Conservation (phyloP, 257 asterid species). For the Paulownia fortunei region DNA sequence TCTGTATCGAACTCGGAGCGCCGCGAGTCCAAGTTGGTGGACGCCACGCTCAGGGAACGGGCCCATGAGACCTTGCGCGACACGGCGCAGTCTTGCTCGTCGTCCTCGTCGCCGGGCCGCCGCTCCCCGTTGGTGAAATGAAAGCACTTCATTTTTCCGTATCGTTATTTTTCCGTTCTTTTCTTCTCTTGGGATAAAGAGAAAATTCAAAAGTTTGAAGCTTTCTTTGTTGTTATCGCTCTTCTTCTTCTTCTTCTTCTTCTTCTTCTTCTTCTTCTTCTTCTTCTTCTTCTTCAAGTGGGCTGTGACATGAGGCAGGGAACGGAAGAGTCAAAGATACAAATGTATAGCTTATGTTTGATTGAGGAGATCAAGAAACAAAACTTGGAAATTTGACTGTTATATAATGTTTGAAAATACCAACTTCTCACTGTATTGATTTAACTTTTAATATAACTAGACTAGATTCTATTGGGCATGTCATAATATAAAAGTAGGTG, state of each 20-base stretch:
- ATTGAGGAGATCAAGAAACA: slow-evolving; percentile 33
- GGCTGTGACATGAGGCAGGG: slow-evolving; percentile 24
- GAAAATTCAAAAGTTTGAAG: neutral
- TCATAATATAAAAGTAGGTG: slow-evolving; percentile 15
- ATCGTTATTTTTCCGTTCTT: neutral
- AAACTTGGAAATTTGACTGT: slow-evolving; percentile 36
- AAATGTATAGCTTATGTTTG: neutral
- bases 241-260: neutral
- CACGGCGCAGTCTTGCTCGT: slow-evolving; percentile 42
- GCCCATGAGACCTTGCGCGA: slow-evolving; percentile 79
- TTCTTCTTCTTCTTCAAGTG: neutral
- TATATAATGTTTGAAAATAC: neutral
- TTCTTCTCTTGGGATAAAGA: neutral
- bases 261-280: no score
- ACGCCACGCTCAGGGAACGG: slow-evolving; percentile 86
- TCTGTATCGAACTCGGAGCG: slow-evolving; percentile 81
- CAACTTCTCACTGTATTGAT: neutral
- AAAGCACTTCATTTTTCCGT: slow-evolving; percentile 72
- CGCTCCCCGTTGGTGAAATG: slow-evolving; percentile 67
- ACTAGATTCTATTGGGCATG: neutral
- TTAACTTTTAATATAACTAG: neutral
- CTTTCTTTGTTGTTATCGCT: neutral
- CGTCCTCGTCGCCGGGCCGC: slow-evolving; percentile 48
- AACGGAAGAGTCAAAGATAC: slow-evolving; percentile 39
- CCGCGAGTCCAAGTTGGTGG: slow-evolving; percentile 67